These are phyloP conservation scores for Brassica nigra DNA, from an alignment of 345 rosid species.

Conservation along the genomic window DNA sequence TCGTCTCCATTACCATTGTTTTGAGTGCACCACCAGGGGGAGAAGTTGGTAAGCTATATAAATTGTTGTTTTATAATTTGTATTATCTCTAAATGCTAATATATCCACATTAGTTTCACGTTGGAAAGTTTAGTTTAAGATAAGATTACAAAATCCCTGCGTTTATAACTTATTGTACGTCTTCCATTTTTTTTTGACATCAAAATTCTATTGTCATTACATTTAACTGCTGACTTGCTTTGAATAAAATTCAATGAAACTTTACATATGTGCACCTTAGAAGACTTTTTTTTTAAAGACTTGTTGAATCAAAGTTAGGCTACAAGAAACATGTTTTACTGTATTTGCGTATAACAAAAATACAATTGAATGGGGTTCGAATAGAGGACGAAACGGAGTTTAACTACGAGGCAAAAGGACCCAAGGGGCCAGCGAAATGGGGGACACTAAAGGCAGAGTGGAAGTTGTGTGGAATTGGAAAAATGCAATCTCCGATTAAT, in stretches of 20 bases:
- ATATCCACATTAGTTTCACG: neutral
- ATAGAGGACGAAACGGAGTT: slow-evolving; percentile 72
- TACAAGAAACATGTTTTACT: neutral
- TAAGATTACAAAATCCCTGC: neutral
- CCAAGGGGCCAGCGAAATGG: slow-evolving; percentile 67
- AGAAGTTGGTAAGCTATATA: slow-evolving; percentile 35
- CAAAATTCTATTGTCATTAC: neutral
- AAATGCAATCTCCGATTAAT: slow-evolving; percentile 88
- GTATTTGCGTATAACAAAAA: neutral
- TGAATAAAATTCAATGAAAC: neutral
- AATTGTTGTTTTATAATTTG: neutral
- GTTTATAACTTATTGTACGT: neutral
- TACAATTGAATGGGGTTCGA: neutral
- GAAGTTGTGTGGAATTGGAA: slow-evolving; percentile 60
- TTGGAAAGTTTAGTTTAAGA: neutral
- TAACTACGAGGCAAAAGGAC: slow-evolving; percentile 43
- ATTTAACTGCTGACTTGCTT: neutral
- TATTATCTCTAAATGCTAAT: neutral
- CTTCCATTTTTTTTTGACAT: too few species aligned
- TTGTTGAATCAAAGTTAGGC: neutral
- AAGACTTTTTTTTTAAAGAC: neutral
- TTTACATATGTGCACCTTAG: neutral
- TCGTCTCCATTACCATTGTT: slow-evolving; percentile 14
- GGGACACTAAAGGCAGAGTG: slow-evolving; percentile 68
- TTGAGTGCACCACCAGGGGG: slow-evolving; percentile 19